Conservation (phyloP, 2,329 filamentous ascomycete species). For the Tolypocladium ovalisporum region DNA sequence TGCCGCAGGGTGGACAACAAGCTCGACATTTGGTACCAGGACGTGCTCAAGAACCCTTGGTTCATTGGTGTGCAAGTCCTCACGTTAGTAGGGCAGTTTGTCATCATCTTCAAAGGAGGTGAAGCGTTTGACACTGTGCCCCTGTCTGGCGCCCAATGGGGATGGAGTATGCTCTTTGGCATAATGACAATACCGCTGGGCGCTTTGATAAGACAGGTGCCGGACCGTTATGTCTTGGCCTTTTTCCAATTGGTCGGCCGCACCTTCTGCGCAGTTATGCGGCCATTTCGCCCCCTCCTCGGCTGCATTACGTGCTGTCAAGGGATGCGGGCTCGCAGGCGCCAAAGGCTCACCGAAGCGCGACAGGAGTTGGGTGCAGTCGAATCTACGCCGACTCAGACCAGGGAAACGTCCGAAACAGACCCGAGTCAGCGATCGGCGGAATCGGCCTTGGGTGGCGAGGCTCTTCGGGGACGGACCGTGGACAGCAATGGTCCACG, state of each 20-base stretch:
- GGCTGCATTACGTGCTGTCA: conserved; percentile 10
- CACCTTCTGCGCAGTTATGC: conserved; percentile 7
- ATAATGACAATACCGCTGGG: conserved; percentile 54
- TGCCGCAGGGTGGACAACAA: conserved; percentile 74
- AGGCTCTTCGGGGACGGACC: not conserved
- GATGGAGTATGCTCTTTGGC: conserved; percentile 57
- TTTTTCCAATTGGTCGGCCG: conserved; percentile 15
- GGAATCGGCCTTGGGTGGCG: not conserved
- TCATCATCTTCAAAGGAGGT: conserved; percentile 63
- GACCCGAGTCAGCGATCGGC: not conserved
- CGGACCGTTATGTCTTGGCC: conserved; percentile 20
- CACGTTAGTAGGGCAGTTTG: conserved; percentile 58
- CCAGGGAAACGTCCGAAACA: not conserved
- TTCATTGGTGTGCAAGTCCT: conserved; percentile 58
- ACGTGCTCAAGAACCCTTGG: conserved; percentile 63
- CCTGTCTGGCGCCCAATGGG: conserved; percentile 58
- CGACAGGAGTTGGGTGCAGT: conserved; percentile 14
- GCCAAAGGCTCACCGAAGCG: conserved; percentile 9
- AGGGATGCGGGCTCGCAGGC: conserved; percentile 9
- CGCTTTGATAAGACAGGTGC: conserved; percentile 28
- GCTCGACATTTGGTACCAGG: conserved; percentile 69
- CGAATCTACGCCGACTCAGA: conserved; percentile 7
- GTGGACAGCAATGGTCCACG: not conserved
- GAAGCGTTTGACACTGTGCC: conserved; percentile 52
- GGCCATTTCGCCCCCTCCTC: conserved; percentile 7